A percentile compares a stretch with the other conserved stretches of the same genome.
Evolutionary conservation across 345 rosid species (phyloP).

Genomic region (Pistacia vera): DNA sequence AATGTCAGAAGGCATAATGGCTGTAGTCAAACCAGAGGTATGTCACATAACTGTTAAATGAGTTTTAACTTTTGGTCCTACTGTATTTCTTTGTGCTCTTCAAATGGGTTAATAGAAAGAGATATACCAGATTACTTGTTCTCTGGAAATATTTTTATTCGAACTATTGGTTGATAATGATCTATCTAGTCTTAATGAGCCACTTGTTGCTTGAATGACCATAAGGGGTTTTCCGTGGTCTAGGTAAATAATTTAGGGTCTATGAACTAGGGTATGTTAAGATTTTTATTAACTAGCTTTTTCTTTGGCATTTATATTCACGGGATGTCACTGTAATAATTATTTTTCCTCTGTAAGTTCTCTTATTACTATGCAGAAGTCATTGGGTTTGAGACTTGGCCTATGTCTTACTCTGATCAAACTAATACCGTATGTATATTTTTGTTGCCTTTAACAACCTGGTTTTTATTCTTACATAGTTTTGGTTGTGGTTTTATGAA

Average conservation of each 20-base stretch:
- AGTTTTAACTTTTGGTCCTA: conserved; percentile 1
- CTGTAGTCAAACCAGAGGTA: conserved; percentile 66
- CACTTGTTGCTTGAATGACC: not conserved
- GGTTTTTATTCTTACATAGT: conserved; percentile 6
- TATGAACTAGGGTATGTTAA: not conserved
- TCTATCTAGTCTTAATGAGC: not conserved
- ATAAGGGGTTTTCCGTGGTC: not conserved
- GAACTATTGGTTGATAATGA: not conserved
- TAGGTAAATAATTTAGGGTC: not conserved
- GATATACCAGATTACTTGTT: not conserved
- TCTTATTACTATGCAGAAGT: not conserved
- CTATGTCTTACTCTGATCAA: not conserved
- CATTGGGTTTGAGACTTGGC: not conserved
- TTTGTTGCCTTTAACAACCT: not conserved
- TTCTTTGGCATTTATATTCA: not conserved
- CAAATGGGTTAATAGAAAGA: not conserved
- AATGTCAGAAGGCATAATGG: conserved; percentile 57
- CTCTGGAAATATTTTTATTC: not conserved
- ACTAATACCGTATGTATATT: not conserved
- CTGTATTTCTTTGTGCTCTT: not conserved
- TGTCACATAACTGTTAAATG: conserved; percentile 4
- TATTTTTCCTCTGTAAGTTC: not conserved
- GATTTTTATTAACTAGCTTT: not conserved
- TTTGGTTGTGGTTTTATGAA: conserved; percentile 15
- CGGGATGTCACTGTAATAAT: not conserved